These are phyloP conservation scores for Mycena floridula DNA, from an alignment of 768 basidiomycete genomes.

Conservation along the genomic window DNA sequence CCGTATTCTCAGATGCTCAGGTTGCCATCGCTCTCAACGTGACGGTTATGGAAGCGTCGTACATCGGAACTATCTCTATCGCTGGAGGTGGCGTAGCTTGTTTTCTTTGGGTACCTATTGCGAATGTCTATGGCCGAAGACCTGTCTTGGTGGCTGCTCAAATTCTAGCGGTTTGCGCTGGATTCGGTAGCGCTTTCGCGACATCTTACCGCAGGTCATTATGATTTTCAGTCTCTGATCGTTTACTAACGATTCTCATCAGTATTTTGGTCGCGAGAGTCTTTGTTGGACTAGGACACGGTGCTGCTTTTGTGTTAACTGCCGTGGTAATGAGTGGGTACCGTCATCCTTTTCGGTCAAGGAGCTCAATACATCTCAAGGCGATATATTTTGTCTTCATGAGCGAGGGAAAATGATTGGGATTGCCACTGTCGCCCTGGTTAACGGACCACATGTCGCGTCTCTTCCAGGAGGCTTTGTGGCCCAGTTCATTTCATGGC, in stretches of 20 bases:
- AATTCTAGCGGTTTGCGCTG: constrained; percentile 11
- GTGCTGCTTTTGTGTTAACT: constrained; percentile 10
- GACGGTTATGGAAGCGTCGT: background rate
- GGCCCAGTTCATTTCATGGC: constrained; percentile 11
- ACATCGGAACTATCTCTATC: constrained; percentile 13
- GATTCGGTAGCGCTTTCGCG: constrained; percentile 11
- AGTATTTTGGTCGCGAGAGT: constrained; percentile 8
- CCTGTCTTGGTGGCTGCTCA: constrained; percentile 15
- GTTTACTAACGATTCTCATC: background rate
- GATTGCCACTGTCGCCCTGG: constrained; percentile 10
- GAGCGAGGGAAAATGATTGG: constrained; percentile 14
- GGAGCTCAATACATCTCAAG: background rate
- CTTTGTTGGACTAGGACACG: constrained; percentile 12
- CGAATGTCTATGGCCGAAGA: constrained; percentile 19
- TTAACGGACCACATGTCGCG: constrained; percentile 14
- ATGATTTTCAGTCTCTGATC: background rate
- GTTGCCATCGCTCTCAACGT: background rate
- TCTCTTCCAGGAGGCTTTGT: constrained; percentile 13
- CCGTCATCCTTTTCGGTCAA: background rate
- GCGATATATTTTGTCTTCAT: constrained; percentile 12
- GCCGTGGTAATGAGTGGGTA: constrained; percentile 8
- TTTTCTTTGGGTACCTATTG: constrained; percentile 18
- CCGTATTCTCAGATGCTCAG: background rate
- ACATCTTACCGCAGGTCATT: constrained; percentile 7
- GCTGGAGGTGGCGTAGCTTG: constrained; percentile 11